Evolutionary conservation across 2,329 filamentous ascomycete genomes (phyloP).

Genomic region (Penicillium sp.): DNA sequence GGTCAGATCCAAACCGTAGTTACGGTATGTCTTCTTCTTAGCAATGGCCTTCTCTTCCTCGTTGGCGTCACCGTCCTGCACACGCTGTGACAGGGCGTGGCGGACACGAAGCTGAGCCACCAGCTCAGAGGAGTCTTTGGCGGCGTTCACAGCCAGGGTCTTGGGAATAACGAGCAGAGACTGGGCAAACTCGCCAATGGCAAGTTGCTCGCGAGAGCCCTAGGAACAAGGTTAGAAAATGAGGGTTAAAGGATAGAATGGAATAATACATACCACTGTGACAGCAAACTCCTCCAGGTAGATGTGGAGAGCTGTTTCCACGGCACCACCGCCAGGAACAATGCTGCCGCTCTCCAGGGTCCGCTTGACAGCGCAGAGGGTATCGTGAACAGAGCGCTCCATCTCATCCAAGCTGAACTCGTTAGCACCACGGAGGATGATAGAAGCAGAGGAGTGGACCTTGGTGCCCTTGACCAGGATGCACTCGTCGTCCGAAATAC

Average conservation of each 20-base stretch:
- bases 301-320: constrained; percentile 98
- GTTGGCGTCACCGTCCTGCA: constrained; percentile 71
- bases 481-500: constrained; percentile 98
- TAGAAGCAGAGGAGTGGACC: constrained; percentile 87
- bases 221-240: constrained; percentile 27
- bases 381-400: constrained; percentile 98
- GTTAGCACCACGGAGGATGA: constrained; percentile 92
- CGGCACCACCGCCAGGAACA: constrained; percentile 91
- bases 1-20: constrained; percentile 89
- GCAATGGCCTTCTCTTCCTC: constrained; percentile 87
- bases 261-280: constrained; percentile 69
- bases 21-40: constrained; percentile 96
- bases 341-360: constrained; percentile 96
- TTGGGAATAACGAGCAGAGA: constrained; percentile 92
- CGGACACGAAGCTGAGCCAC: constrained; percentile 92
- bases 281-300: constrained; percentile 98
- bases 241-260: background rate
- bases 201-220: constrained; percentile 92
- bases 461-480: constrained; percentile 97
- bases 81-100: constrained; percentile 90
- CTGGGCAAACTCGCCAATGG: constrained; percentile 96
- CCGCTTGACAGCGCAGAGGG: constrained; percentile 92
- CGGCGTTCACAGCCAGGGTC: constrained; percentile 93
- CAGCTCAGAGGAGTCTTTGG: constrained; percentile 92
- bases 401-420: constrained; percentile 98